Base-by-base conservation (phyloP, 2,329 filamentous ascomycete species). In the Bipolaris cookei region DNA sequence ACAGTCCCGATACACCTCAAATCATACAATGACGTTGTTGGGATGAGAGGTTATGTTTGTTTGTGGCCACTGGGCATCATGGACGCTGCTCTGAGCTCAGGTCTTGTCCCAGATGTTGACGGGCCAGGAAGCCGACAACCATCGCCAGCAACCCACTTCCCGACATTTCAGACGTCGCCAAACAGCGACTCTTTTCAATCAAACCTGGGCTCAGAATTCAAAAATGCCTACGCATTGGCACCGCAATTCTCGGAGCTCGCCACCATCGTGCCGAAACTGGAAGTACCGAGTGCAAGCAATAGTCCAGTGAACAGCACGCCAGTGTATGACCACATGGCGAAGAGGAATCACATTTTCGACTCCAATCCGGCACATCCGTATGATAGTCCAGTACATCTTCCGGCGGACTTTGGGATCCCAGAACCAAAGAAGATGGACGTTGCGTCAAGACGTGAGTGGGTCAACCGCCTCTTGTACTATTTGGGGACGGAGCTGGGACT, bases 41-140 rank as follows among this genome's bases (percentile, higher is more conserved):
- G 69, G 1, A 67, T 74, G 59, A 51, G 69, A 30, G 72, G 70
- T 13, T 74, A 73, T 46, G 49, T 66, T 2, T 58, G 59, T 6
- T 25, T 74, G 2, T 75, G 71, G 71, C 51, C 69, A 0, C 56
- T 73, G 4, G 68, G 65, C 7, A 64, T 65, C 8, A 67, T 73
- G 61, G 68, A 71, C 41, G 62, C 68, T 2, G 62, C 69, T 1
- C 59, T 74, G 1, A 62, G 58, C 25, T 57, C 66, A 2, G 71
- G 70, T 6, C 52, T 74, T 2, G 54, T 73, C 2, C 70, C 67
- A 6, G 65, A 72, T 39, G 63, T 58, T 1, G 59, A 53, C 16
- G 44, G 56, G 18, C 43, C 59, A n/a, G 28, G 41, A 20, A 59
- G 21, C 30, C 50, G 58, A 5, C 44, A 51, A 8, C 53, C 49